These are phyloP conservation scores for Daldinia decipiens DNA, from an alignment of 495 filamentous ascomycete genomes.

Conservation along the genomic window DNA sequence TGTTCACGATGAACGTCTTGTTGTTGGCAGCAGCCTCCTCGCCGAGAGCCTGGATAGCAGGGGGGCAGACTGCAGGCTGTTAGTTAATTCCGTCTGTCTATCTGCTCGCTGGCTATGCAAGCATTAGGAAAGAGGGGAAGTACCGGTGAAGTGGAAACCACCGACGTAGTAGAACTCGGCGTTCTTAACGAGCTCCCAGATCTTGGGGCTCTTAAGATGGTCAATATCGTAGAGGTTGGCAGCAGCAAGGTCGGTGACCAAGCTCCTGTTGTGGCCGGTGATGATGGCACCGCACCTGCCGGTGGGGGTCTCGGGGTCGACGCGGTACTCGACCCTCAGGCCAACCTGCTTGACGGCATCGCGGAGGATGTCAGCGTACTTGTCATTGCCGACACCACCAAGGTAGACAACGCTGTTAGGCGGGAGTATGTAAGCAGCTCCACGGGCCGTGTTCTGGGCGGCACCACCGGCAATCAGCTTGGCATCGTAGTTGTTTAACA, in stretches of 20 bases:
- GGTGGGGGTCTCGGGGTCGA: conserved; percentile 82
- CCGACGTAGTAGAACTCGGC: conserved; percentile 92
- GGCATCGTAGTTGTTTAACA: conserved; percentile 84
- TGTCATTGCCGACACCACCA: conserved; percentile 91
- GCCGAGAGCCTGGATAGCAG: conserved; percentile 86
- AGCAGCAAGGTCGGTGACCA: conserved; percentile 95
- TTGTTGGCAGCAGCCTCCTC: conserved; percentile 88
- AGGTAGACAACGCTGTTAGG: conserved; percentile 89
- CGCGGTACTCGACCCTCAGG: conserved; percentile 90
- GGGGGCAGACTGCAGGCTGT: conserved; percentile 77
- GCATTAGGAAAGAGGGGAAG: neutral
- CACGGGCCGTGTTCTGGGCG: conserved; percentile 97
- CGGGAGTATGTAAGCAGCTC: conserved; percentile 94
- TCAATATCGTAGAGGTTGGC: conserved; percentile 97
- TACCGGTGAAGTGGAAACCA: conserved; percentile 74
- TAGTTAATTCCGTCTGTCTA: conserved; percentile 3
- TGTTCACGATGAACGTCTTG: conserved; percentile 89
- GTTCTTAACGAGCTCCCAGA: conserved; percentile 90
- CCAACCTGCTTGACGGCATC: conserved; percentile 81
- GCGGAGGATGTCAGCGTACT: conserved; percentile 85
- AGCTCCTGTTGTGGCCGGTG: conserved; percentile 89
- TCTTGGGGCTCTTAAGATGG: conserved; percentile 88
- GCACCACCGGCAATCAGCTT: conserved; percentile 97
- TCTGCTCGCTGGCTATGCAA: neutral
- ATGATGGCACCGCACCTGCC: conserved; percentile 97